Evolutionary conservation across 495 filamentous ascomycete species (phyloP), one percentile per base, ranked within the genome.

Genomic region (Neurospora africana): DNA sequence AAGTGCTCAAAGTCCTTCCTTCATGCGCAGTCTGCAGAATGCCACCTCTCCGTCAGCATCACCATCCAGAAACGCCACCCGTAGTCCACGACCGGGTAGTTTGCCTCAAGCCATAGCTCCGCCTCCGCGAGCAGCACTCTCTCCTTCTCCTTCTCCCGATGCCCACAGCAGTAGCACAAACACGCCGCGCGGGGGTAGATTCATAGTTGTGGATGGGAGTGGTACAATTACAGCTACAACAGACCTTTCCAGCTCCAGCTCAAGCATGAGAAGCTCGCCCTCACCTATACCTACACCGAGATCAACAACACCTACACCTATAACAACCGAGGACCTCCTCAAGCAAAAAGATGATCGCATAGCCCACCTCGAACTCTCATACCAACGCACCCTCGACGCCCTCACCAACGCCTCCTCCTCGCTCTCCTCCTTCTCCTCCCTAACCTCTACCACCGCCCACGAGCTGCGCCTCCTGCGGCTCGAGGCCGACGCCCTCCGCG

Each of bases 341-440:
- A 78, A 74, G 69, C 77, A 82, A 44, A 79, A 81, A 58, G 82
- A 86, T 74, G 75, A 75, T 68, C 80, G 79, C 69, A 86, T 87
- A 72, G 78, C 79, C 1, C 74, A 80, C 21, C 79, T 87, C 65
- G 81, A 85, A 74, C 77, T 65, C 53, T 65, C 53, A 0, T 65
- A 65, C 53, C 75, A 79, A 33, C 79, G 78, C 21, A 82, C 85
- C 71, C 81, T 86, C 17, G 83, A 85, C 70, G 76, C 74, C 71
- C 81, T 84, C 43, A 79, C 79, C 71, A 65, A 65, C 15, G 53
- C 53, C 23, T 65, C 53, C 30, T 61, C 53, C 23, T 33, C 27
- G 2, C 21, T 53, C 44, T 27, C 44, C 44, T 58, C 47, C 21
- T 58, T 65, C 53, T 65, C 53, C 11, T 65, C 53, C 2, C 30